phyloP scores from a whole-genome alignment of 169 alveolate genomes.

The Eimeria sp. region DNA sequence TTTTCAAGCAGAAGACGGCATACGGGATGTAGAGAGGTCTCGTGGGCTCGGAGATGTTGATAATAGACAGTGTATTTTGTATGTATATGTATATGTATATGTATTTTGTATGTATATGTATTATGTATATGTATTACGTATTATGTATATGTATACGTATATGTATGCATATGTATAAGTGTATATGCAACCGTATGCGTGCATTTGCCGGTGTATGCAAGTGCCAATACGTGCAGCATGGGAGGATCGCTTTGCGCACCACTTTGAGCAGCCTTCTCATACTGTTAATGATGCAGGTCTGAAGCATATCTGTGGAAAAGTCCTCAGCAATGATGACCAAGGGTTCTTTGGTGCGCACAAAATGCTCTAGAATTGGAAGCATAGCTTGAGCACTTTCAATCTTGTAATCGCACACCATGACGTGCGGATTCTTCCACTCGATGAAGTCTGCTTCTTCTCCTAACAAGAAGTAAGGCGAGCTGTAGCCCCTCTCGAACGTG shows the following conservation, averaged over 20 bases:
- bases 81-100: too few relatives aligned
- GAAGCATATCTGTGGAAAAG: conserved; percentile 93
- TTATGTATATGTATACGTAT: too few relatives aligned
- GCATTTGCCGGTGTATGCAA: background rate
- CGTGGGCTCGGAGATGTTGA: too few relatives aligned
- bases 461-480: conserved; percentile 92
- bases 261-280: conserved; percentile 93
- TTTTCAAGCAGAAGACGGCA: too few relatives aligned
- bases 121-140: too few relatives aligned
- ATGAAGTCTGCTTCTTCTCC: conserved; percentile 93
- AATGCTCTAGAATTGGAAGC: conserved; percentile 91
- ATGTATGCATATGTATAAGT: too few relatives aligned
- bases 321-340: conserved; percentile 94
- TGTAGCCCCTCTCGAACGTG: conserved; percentile 93
- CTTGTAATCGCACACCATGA: conserved; percentile 92
- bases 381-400: conserved; percentile 91
- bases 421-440: conserved; percentile 91
- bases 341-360: conserved; percentile 91
- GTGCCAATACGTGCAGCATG: background rate
- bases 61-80: too few relatives aligned
- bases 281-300: conserved; percentile 92
- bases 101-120: too few relatives aligned
- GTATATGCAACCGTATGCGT: too few relatives aligned
- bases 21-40: too few relatives aligned
- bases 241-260: conserved; percentile 77